These are phyloP conservation scores for Lagerstroemia speciosa DNA, from an alignment of 345 rosid species.

Conservation along the genomic window DNA sequence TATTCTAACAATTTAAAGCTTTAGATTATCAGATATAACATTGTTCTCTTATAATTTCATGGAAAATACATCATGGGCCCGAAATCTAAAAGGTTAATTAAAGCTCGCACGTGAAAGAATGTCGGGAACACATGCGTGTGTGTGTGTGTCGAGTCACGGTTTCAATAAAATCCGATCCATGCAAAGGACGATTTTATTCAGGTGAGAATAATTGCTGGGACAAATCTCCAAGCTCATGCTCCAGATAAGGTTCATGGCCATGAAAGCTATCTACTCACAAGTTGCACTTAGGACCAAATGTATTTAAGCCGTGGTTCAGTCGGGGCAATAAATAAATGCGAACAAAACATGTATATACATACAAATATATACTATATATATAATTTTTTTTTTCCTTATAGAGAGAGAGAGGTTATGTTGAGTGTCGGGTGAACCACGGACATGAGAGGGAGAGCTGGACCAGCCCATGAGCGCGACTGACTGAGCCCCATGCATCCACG, in stretches of 20 bases:
- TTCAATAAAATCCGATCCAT: background rate
- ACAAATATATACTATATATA: background rate
- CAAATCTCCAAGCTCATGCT: background rate
- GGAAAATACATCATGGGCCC: too few relatives aligned
- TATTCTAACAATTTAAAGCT: too few relatives aligned
- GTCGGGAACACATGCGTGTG: too few relatives aligned
- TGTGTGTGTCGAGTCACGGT: background rate
- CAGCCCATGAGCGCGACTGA: constrained; percentile 9
- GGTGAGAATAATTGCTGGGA: background rate
- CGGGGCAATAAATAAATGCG: constrained; percentile 11
- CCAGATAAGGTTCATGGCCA: background rate
- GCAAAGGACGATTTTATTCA: background rate
- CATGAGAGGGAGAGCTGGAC: constrained; percentile 13
- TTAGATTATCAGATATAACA: too few relatives aligned
- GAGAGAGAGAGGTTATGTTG: constrained; percentile 18
- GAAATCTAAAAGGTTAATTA: too few relatives aligned
- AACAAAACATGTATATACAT: constrained; percentile 7
- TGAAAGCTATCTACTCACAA: background rate
- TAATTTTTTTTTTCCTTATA: background rate
- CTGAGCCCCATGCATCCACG: background rate
- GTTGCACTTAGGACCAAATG: constrained; percentile 11
- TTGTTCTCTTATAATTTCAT: too few relatives aligned
- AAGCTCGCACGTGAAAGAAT: too few relatives aligned
- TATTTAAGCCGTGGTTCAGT: constrained; percentile 10
- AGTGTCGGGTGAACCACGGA: constrained; percentile 29